Evolutionary conservation across 1,284 basidiomycete species (phyloP), one percentile per base, ranked within the genome.

Genomic region (Inonotus hispidus): DNA sequence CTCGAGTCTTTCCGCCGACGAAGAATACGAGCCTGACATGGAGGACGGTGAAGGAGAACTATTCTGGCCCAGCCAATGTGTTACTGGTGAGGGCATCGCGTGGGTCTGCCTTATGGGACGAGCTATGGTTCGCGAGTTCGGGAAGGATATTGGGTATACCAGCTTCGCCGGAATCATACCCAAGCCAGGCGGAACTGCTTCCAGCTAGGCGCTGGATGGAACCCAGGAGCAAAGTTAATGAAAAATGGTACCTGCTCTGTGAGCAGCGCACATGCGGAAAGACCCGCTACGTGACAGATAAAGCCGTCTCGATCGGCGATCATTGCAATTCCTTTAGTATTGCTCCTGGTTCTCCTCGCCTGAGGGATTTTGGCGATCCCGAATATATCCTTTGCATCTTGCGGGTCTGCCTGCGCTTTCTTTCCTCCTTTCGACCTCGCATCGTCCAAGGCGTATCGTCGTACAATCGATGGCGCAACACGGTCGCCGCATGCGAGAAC

Each of bases 61-160:
- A 16, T 88, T 83, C 69, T 91, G 88, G 89, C 89, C 88, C 0
- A 82, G 82, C 39, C 83, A 88, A 66, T 76, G 80, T 47, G 74
- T 83, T 55, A 85, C 81, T 32, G 87, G 87, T 54, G 85, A 88
- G 70, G 88, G 88, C 54, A 75, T 91, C 32, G 88, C 84, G 16
- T 91, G 88, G 88, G 82, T 90, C 14, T 90, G 87, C 70, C 74
- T 86, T 45, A 83, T 91, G 81, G 88, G 87, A 65, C 87, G 85
- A 69, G 84, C 87, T 45, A 91, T 91, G 89, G 81, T 91, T 68
- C 83, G 80, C 66, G 89, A 91, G 69, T 87, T 88, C 67, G 87
- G 88, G 63, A 83, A 82, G 68, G 78, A 82, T 32, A 84, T 84
- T 70, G 86, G 85, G 14, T 91, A 91, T 73, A 75, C 75, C 59